phyloP scores from a whole-genome alignment of 2,329 filamentous ascomycete species.

The Microsporum ferrugineum region DNA sequence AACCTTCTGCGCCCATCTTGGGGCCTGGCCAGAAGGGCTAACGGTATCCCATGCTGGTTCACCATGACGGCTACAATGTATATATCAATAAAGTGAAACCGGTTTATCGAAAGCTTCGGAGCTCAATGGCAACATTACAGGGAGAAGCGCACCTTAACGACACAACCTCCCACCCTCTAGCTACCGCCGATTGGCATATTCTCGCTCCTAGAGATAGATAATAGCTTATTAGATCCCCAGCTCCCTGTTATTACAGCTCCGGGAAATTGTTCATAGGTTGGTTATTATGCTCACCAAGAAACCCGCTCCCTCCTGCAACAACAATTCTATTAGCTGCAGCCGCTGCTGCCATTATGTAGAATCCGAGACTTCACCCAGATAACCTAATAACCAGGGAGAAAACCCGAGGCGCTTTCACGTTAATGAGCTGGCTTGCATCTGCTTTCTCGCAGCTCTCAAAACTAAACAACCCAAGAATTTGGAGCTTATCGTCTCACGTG shows the following conservation, averaged over 20 bases:
- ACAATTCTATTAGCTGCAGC: constrained; percentile 64
- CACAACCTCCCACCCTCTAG: constrained; percentile 79
- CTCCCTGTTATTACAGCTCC: no score
- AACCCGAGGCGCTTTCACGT: neutral
- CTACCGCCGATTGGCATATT: constrained; percentile 82
- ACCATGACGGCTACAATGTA: constrained; percentile 61
- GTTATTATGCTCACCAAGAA: constrained; percentile 50
- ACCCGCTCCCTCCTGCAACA: constrained; percentile 88
- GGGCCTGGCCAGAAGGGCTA: constrained; percentile 56
- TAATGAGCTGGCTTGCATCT: neutral
- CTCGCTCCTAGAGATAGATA: constrained; percentile 44
- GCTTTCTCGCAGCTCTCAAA: neutral
- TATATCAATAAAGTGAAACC: neutral
- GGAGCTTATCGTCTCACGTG: neutral
- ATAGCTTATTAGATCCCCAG: neutral
- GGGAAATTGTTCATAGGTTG: neutral
- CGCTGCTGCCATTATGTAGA: constrained; percentile 19
- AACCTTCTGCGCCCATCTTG: constrained; percentile 70
- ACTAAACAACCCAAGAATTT: neutral
- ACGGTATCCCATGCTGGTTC: constrained; percentile 75
- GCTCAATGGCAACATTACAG: neutral
- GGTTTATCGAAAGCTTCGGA: neutral
- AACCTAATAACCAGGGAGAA: neutral
- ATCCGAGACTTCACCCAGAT: neutral
- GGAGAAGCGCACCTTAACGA: constrained; percentile 61